Evolutionary conservation across 164 flowering plant genomes (phyloP).

Genomic region (Vitis labrusca): DNA sequence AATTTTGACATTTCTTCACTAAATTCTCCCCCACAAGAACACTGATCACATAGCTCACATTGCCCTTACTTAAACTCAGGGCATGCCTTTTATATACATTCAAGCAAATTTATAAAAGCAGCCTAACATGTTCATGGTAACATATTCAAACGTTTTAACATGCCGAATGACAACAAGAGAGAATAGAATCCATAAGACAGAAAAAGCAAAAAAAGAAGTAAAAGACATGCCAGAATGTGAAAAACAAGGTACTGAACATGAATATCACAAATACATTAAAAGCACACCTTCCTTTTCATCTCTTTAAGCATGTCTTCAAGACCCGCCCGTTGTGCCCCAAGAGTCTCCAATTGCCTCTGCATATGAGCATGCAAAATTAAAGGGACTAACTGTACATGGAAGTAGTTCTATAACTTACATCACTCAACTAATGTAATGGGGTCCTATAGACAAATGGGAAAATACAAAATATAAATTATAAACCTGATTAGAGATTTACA

Average conservation of each 20-base stretch:
- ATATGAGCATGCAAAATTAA: constrained; percentile 11
- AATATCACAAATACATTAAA: background rate
- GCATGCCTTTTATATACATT: no score
- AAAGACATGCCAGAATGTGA: background rate
- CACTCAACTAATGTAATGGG: background rate
- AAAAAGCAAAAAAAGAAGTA: background rate
- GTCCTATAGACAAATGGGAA: background rate
- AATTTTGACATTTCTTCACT: no score
- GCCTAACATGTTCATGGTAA: no score
- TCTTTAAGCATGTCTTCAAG: constrained; percentile 99
- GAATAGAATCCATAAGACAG: no score
- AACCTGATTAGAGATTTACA: no score
- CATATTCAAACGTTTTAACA: no score
- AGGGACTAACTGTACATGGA: background rate
- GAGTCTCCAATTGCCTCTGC: constrained; percentile 96
- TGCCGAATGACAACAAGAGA: no score
- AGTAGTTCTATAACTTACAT: background rate
- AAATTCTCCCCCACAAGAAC: no score
- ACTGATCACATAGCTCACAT: no score
- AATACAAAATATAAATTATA: background rate
- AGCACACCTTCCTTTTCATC: constrained; percentile 87
- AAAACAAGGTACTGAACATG: background rate
- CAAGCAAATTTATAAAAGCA: no score
- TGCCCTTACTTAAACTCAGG: no score
- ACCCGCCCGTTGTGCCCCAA: constrained; percentile 94